A percentile compares a stretch with the other conserved stretches of the same genome.
phyloP scores from a whole-genome alignment of 352 stramenopile species.

The Phytophthora chlamydospora region DNA sequence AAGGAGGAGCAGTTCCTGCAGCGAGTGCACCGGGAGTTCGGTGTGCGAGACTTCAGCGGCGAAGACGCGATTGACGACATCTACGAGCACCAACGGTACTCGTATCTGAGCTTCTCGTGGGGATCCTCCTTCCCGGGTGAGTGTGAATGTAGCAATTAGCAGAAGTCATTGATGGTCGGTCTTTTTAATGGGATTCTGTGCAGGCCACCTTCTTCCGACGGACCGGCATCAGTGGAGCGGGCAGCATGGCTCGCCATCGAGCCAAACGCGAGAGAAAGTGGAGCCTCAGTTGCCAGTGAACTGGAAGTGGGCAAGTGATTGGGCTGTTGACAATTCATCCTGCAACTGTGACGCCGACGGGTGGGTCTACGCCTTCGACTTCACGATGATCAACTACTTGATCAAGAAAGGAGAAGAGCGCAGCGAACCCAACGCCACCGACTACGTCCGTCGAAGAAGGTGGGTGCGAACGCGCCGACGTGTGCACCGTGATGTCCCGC shows the following conservation, averaged over 20 bases:
- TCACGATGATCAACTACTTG: constrained; percentile 78
- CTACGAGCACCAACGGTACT: constrained; percentile 87
- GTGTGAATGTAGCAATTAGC: neutral
- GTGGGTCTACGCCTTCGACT: constrained; percentile 84
- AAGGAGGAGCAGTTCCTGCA: constrained; percentile 68
- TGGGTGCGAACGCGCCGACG: constrained; percentile 68
- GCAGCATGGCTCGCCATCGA: constrained; percentile 62
- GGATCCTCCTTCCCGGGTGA: constrained; percentile 65
- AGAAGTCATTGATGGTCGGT: neutral
- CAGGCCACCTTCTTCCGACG: constrained; percentile 70
- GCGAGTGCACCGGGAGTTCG: constrained; percentile 64
- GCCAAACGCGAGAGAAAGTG: constrained; percentile 58
- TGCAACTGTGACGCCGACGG: constrained; percentile 67
- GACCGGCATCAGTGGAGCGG: constrained; percentile 70
- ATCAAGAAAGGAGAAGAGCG: constrained; percentile 64
- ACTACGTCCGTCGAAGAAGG: constrained; percentile 71
- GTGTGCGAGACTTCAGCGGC: constrained; percentile 71
- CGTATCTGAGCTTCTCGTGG: constrained; percentile 79
- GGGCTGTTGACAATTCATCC: constrained; percentile 57
- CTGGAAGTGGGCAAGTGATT: constrained; percentile 72
- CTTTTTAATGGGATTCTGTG: neutral
- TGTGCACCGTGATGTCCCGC: constrained; percentile 15
- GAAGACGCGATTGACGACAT: constrained; percentile 74
- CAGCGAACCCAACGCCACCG: constrained; percentile 56
- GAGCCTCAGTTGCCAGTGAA: constrained; percentile 69